Base-by-base conservation (phyloP, 2,329 filamentous ascomycete species). In the Chrysoporthe puriensis region DNA sequence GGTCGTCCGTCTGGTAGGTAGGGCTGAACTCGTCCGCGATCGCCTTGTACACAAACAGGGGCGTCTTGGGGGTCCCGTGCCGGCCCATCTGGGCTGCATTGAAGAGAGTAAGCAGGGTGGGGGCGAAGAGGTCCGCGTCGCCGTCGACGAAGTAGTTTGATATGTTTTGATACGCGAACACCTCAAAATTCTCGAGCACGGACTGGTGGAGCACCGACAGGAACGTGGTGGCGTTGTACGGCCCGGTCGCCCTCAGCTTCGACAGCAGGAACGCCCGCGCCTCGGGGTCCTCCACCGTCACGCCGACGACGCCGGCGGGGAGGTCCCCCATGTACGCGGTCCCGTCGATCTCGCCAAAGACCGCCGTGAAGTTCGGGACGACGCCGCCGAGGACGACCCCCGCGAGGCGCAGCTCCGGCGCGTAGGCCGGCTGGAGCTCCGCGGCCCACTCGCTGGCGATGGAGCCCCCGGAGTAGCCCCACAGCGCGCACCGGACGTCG, bases 371-470 rank as follows among this genome's bases (percentile, higher is more conserved):
- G 50, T 54, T 54, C 6, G 50, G 50, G 21, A 54, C 50, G 50
- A 54, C 21, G 4, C 50, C 50, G 26, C 50, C 50, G 11, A 54
- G 50, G 21, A 34, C 50, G 50, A 21, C 50, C 2, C 50, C 50
- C 50, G 50, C 50, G 11, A 54, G 21, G 4, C 21, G 21, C 26
- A 54, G 50, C 26, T 54, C 50, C 13, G 50, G 50, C 26, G 50
- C 50, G 50, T 54, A 54, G 11, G 0, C 2, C 26, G 11, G 21
- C 26, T 54, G 50, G 21, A 54, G 50, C 50, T 54, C 50, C 6
- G 5, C 50, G 21, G 50, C 50, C 50, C 50, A 54, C 50, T 54
- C 50, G 50, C 50, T 54, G 50, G 50, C 50, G 50, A 54, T 54
- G 50, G 50, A 54, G 13, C 50, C 50, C n/a, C 50, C 50, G 11